These are phyloP conservation scores for Fusarium nurragi DNA, from an alignment of 2,329 filamentous ascomycete genomes.

Conservation along the genomic window DNA sequence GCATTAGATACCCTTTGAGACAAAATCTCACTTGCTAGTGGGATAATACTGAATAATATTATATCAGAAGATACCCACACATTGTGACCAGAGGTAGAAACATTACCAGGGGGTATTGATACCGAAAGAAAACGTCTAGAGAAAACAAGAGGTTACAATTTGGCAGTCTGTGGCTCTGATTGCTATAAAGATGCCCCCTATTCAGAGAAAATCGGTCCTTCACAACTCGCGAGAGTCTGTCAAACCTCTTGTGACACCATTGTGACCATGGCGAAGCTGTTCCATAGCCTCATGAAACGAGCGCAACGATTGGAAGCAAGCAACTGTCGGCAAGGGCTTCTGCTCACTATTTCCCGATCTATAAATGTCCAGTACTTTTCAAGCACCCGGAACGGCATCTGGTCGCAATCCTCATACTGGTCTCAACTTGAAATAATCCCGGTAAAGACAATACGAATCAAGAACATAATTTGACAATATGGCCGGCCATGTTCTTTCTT, in stretches of 20 bases:
- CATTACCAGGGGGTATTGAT: neutral
- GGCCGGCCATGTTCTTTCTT: neutral
- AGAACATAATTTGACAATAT: neutral
- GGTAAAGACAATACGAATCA: neutral
- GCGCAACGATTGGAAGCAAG: neutral
- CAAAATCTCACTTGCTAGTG: conserved; percentile 5
- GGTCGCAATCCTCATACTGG: neutral
- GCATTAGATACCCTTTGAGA: conserved; percentile 36
- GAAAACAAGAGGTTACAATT: neutral
- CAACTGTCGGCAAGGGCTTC: neutral
- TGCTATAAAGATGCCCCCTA: neutral
- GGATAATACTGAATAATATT: neutral
- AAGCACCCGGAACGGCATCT: neutral
- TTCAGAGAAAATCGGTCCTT: conserved; percentile 22
- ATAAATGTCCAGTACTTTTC: neutral
- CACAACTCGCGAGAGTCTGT: neutral
- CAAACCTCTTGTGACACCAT: conserved; percentile 18
- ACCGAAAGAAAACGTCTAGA: neutral
- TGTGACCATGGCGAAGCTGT: neutral
- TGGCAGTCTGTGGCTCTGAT: neutral
- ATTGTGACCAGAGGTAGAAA: neutral
- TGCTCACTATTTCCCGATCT: neutral
- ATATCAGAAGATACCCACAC: neutral
- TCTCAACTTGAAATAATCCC: neutral
- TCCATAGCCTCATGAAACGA: conserved; percentile 20